Conservation (phyloP, 371 early-diverging fungal species). For the Chytridiales sp. region DNA sequence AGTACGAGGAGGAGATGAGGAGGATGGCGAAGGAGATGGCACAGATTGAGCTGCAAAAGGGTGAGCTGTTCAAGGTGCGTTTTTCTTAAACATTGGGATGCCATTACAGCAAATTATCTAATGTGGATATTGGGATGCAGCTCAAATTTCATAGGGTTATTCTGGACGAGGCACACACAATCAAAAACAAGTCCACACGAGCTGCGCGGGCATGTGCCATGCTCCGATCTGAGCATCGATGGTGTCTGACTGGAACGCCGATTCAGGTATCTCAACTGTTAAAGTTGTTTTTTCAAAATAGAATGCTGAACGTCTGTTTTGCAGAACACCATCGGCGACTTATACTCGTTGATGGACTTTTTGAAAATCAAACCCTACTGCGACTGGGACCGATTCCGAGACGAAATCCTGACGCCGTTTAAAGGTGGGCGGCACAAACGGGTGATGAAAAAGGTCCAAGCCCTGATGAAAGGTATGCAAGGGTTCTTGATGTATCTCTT, state of each 20-base stretch:
- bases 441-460: conserved; percentile 23
- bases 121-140: too few relatives aligned
- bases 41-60: conserved; percentile 1
- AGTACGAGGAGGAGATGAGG: conserved; percentile 13
- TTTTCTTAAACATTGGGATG: not conserved
- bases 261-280: conserved; percentile 22
- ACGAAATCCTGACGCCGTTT: conserved; percentile 25
- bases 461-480: conserved; percentile 15
- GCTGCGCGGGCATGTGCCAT: conserved; percentile 23
- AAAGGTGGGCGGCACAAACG: conserved; percentile 23
- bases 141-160: conserved; percentile 20
- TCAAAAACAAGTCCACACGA: conserved; percentile 44
- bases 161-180: conserved; percentile 43
- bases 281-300: not conserved
- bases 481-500: too few relatives aligned
- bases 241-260: conserved; percentile 45
- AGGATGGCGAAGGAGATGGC: conserved; percentile 1
- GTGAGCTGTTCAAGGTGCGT: conserved; percentile 20
- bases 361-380: conserved; percentile 38
- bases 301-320: not conserved
- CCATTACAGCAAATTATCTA: too few relatives aligned
- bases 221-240: conserved; percentile 24
- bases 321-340: conserved; percentile 23
- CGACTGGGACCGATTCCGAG: conserved; percentile 30
- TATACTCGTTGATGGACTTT: conserved; percentile 30